Base-by-base conservation (phyloP, 2,329 filamentous ascomycete species). In the Cladobotryum protrusum region DNA sequence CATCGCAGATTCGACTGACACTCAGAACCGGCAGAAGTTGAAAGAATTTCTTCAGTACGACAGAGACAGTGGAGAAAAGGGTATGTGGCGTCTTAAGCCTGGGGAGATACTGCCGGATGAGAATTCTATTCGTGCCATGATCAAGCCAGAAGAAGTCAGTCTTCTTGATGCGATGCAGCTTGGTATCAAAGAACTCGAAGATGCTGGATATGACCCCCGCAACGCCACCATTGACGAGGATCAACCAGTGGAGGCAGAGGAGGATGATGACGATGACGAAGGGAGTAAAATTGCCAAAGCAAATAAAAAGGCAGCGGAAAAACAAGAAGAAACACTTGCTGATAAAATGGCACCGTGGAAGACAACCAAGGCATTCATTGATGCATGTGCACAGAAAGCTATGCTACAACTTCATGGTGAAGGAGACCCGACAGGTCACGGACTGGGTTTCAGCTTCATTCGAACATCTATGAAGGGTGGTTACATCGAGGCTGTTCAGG, bases 381-480 rank as follows among this genome's bases (percentile, higher is more conserved):
- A 96, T 57, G 93, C 93, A 1, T 92, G 89, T 45, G 85, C 90
- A 53, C 89, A 90, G 52, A 99, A 99, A 66, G 93, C 93, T 3
- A 99, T 99, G 93, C 79, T 99, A 42, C 87, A 91, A 59, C 78
- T 99, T 12, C 91, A 96, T 59, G 93, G 93, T 17, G 89, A 95
- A 57, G 93, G 93, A 49, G 93, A 99, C 63, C 93, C 93, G 3
- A 96, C 92, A 0, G 90, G 90, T 19, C 87, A 91, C 60, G 93
- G 93, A 2, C 83, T 96, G 52, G 93, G 89, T 2, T 96, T 97
- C 73, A 96, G 89, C 65, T 96, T 99, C 67, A 91, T 99, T 67
- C 90, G 93, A 63, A 96, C 91, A 0, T 95, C 89, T 1, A 99
- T 99, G 93, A 99, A 99, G 69, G 93, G 93, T 54, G 93, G 93